A percentile compares a stretch with the other conserved stretches of the same genome.
Evolutionary conservation across 2,329 filamentous ascomycete species (phyloP).

Genomic region (Teratosphaeria gauchensis): DNA sequence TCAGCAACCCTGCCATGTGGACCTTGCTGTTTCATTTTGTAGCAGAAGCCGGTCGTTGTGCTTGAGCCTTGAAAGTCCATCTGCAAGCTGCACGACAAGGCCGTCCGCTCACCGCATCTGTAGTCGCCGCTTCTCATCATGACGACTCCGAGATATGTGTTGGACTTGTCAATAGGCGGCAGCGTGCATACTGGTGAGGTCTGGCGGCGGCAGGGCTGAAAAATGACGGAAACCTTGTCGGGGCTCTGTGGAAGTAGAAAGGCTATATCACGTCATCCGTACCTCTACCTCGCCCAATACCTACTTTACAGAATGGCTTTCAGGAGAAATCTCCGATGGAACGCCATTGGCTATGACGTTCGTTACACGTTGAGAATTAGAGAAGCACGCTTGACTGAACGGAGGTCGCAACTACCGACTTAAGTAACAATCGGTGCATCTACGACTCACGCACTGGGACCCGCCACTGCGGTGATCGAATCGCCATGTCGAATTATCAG

Average conservation of each 20-base stretch:
- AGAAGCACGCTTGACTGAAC: neutral
- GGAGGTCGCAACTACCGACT: no score
- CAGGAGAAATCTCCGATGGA: neutral
- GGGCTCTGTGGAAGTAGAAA: neutral
- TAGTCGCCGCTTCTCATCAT: neutral
- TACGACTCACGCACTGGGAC: neutral
- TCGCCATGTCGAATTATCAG: constrained; percentile 32
- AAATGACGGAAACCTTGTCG: neutral
- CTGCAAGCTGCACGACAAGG: neutral
- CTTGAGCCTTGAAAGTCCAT: neutral
- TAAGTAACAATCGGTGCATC: neutral
- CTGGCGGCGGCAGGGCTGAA: neutral
- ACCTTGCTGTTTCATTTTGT: neutral
- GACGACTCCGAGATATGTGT: no score
- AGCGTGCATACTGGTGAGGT: no score
- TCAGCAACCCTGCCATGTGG: neutral
- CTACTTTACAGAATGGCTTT: neutral
- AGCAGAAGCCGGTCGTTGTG: neutral
- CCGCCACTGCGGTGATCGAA: neutral
- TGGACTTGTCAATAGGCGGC: no score
- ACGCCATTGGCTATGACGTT: neutral
- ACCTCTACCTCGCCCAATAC: neutral
- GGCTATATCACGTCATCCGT: neutral
- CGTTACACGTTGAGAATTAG: neutral
- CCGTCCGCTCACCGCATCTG: neutral